Percentiles rank a stretch among this genome's conserved stretches.
These are phyloP conservation scores for Arachis monticola DNA, from an alignment of 331 rosid species.

Conservation along the genomic window DNA sequence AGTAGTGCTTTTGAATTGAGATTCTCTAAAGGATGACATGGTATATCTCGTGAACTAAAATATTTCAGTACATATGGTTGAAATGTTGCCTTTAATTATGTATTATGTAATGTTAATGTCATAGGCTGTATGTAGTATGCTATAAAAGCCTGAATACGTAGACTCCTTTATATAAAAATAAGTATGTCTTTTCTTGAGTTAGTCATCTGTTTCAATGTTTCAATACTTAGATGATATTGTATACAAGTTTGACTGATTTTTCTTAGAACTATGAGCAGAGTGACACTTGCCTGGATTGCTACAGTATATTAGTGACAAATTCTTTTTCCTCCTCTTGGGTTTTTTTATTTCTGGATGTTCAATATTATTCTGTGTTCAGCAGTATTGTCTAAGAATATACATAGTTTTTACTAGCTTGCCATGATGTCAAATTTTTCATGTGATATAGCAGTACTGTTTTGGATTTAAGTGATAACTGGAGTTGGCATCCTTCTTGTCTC, in stretches of 20 bases:
- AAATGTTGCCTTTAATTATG: constrained; percentile 26
- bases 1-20: constrained; percentile 11
- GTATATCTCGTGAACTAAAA: constrained; percentile 21
- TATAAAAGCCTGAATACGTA: background rate
- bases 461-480: constrained; percentile 15
- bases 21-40: background rate
- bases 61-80: constrained; percentile 12
- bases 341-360: constrained; percentile 1
- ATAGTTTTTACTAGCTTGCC: background rate
- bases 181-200: constrained; percentile 1
- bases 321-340: background rate
- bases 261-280: constrained; percentile 6
- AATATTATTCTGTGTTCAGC: background rate
- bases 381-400: constrained; percentile 1
- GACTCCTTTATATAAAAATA: constrained; percentile 2
- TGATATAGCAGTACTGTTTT: constrained; percentile 25
- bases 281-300: constrained; percentile 12
- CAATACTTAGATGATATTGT: background rate
- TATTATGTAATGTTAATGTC: constrained; percentile 21
- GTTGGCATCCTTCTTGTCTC: constrained; percentile 4
- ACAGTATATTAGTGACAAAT: constrained; percentile 20
- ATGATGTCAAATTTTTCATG: constrained; percentile 18
- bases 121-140: no score
- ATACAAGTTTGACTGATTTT: constrained; percentile 13
- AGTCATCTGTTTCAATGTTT: constrained; percentile 9